Conservation (phyloP, 257 asterid species). For the Solanum sejunctum region DNA sequence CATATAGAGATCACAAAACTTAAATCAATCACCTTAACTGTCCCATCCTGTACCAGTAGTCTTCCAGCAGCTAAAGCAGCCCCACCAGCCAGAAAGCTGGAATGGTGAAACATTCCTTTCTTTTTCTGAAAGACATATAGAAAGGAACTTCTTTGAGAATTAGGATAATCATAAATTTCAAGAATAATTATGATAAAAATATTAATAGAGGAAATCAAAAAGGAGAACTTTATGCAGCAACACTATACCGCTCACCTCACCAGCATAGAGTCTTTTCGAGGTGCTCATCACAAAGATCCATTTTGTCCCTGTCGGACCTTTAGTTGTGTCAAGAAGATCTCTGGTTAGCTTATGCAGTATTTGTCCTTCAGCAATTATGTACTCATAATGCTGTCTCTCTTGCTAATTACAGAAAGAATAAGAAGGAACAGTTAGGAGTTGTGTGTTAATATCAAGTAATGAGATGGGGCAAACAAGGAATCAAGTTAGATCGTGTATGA, state of each 20-base stretch:
- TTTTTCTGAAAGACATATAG: constrained; percentile 46
- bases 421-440: neutral
- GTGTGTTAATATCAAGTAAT: neutral
- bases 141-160: neutral
- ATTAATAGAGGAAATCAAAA: neutral
- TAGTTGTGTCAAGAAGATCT: constrained; percentile 45
- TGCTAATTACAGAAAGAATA: constrained; percentile 31
- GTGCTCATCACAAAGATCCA: constrained; percentile 99
- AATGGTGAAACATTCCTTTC: constrained; percentile 90
- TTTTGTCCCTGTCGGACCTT: constrained; percentile 38
- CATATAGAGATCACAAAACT: neutral
- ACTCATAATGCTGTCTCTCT: constrained; percentile 75
- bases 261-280: constrained; percentile 56
- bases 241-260: constrained; percentile 42
- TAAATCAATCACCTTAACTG: constrained; percentile 40
- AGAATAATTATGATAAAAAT: neutral
- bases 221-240: neutral
- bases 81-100: constrained; percentile 98
- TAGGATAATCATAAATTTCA: neutral
- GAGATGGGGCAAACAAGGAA: neutral
- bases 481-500: neutral
- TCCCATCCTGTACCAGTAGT: constrained; percentile 55
- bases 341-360: constrained; percentile 41
- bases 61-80: constrained; percentile 95
- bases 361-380: constrained; percentile 39